Evolutionary conservation across 768 basidiomycete genomes (phyloP).

Genomic region (Leccinellum albellum): DNA sequence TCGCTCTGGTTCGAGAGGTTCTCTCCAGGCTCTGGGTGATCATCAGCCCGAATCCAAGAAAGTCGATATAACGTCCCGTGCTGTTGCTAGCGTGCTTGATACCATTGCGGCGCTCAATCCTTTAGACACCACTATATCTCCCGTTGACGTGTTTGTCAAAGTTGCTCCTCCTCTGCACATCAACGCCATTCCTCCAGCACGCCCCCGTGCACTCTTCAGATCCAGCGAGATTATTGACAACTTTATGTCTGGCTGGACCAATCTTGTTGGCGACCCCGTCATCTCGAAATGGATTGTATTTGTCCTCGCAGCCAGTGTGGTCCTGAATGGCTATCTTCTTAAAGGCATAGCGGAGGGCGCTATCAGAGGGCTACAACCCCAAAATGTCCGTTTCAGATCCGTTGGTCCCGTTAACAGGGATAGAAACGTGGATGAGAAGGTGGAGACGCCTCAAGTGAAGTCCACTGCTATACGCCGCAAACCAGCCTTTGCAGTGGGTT

Average conservation of each 20-base stretch:
- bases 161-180: constrained; percentile 59
- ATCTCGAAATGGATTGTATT: constrained; percentile 94
- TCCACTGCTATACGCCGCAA: constrained; percentile 10
- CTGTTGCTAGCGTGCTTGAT: constrained; percentile 54
- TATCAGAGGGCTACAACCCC: constrained; percentile 30
- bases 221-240: constrained; percentile 64
- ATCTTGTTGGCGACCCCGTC: constrained; percentile 90
- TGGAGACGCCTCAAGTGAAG: constrained; percentile 14
- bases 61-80: constrained; percentile 67
- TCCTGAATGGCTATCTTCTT: constrained; percentile 89
- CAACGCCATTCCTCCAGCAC: constrained; percentile 39
- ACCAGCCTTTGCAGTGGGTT: constrained; percentile 27
- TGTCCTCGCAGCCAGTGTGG: constrained; percentile 78
- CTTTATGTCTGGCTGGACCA: constrained; percentile 89
- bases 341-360: constrained; percentile 73
- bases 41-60: constrained; percentile 37
- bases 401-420: constrained; percentile 19
- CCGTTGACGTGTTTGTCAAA: constrained; percentile 52
- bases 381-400: constrained; percentile 28
- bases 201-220: constrained; percentile 30
- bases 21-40: constrained; percentile 14
- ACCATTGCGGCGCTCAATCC: constrained; percentile 44
- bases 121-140: constrained; percentile 14
- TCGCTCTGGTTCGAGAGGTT: constrained; percentile 34
- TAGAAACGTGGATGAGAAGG: constrained; percentile 20